Evolutionary conservation across 495 filamentous ascomycete species (phyloP), one percentile per base, ranked within the genome.

Genomic region (Podospora comata): DNA sequence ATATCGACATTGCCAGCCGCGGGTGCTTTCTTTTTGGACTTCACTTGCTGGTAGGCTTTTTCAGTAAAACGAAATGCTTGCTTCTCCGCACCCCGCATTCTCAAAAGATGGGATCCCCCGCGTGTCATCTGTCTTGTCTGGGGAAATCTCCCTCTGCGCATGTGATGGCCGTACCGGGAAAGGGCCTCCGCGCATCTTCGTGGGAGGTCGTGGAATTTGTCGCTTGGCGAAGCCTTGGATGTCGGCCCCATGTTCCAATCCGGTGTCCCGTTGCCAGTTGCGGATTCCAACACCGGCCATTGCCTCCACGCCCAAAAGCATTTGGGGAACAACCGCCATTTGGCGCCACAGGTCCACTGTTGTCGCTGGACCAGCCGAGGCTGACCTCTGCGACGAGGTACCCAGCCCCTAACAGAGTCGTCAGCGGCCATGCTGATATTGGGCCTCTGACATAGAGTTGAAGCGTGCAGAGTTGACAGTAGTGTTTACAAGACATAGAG

Each of bases 311-410:
- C 19, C 23, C 15, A 58, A 20, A 20, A 9, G 6, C 55, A 58
- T 58, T 58, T 19, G 55, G 23, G 55, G 18, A 58, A 58, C 55
- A 19, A 13, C n/a, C 18, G 19, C 66, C 54, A 32, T 16, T 60
- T 57, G 23, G 28, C 34, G 59, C 69, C 69, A 68, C 69, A 55
- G 54, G 61, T 63, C 61, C 61, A 63, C 18, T 63, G 23, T 48
- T 27, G 20, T 53, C 54, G 26, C 23, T 58, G 55, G 58, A 28
- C 34, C 64, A 71, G 70, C 70, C 70, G 70, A 71, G 70, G 70
- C 70, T 68, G 66, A 68, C 23, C 59, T 57, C 60, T 56, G 59
- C 15, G 18, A 26, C 4, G 15, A 62, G 67, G 63, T 65, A 69
- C 67, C 0, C 20, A 5, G 27, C 3, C 11, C 15, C 18, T 65